Evolutionary conservation across 371 early-diverging fungal species (phyloP), one percentile per base, ranked within the genome.

Genomic region (Umbelopsis sp.): DNA sequence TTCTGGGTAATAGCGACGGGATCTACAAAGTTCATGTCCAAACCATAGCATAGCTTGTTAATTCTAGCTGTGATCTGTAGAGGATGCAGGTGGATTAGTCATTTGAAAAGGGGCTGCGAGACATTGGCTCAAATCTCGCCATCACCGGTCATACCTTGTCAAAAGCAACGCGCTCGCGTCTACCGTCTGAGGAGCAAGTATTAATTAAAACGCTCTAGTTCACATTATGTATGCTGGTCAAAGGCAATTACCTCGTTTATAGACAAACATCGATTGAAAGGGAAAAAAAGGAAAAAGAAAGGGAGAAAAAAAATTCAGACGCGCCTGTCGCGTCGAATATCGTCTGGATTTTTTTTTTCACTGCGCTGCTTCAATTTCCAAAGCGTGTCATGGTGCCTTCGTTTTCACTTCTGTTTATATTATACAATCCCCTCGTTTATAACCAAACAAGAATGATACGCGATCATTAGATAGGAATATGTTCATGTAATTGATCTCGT

Each of bases 1-100:
- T 94, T 95, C 74, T 93, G 93, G 46, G 95, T 89, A 20, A 95
- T 87, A 35, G 88, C 83, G 14, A 89, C 92, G n/a, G 95, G 91
- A 74, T 96, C 95, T 29, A 96, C 91, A 76, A 85, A 94, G 78
- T 91, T 90, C 72, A 86, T 85, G 82, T 96, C 92, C 68, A 96
- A 83, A 7, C 94, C 93, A 77, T 94, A 92, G 79, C 94, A 93
- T 16, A 96, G 87, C 80, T 93, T 94, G 80, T 84, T 88, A 72
- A 96, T 92, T 69, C 96, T 81, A 22, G 92, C 87, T 6, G 94
- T 96, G 77, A 97, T 97, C 91, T 98, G 20, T 51, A 35, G 25
- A 24, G 6, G 63, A 70, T 12, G 62, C 14, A 50, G 18, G 37
- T 11, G 51, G 18, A 66, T 62, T 63, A 62, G 45, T 32, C 44